Conservation (phyloP, 805 yeast species). For the Starmerella sirachaensis region DNA sequence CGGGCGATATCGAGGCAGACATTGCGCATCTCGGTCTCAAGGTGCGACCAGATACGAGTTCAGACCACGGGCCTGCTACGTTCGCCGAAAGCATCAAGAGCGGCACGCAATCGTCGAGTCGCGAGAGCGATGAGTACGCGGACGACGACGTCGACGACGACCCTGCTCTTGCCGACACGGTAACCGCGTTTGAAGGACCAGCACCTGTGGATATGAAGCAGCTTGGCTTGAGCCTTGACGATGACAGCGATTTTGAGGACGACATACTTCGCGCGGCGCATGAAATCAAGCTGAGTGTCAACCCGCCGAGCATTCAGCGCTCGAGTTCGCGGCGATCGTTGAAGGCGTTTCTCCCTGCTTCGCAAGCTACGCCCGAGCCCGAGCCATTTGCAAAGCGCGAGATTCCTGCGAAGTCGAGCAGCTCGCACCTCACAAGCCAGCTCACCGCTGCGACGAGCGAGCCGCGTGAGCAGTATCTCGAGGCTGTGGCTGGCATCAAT, state of each 20-base stretch:
- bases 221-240: slow-evolving; percentile 33
- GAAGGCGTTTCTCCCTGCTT: background rate
- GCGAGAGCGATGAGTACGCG: background rate
- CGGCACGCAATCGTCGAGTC: background rate
- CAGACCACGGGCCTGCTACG: background rate
- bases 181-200: slow-evolving; percentile 15
- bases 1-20: slow-evolving; percentile 11
- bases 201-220: slow-evolving; percentile 15
- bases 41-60: slow-evolving; percentile 1
- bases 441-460: slow-evolving; percentile 11
- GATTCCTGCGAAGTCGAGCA: background rate
- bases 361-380: background rate
- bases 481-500: slow-evolving; percentile 15
- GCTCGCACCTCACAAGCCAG: slow-evolving; percentile 15
- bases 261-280: slow-evolving; percentile 30
- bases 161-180: slow-evolving; percentile 2
- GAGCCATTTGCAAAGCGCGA: slow-evolving; percentile 12
- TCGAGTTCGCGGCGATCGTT: background rate
- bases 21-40: slow-evolving; percentile 3
- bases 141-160: slow-evolving; percentile 10
- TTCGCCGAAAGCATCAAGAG: slow-evolving; percentile 2
- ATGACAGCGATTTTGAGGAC: slow-evolving; percentile 33
- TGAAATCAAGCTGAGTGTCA: slow-evolving; percentile 8
- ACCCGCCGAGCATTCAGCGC: slow-evolving; percentile 1
- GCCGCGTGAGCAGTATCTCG: slow-evolving; percentile 22